phyloP scores from a whole-genome alignment of 176 grass and related monocot genomes.

The Cenchrus purpureus region DNA sequence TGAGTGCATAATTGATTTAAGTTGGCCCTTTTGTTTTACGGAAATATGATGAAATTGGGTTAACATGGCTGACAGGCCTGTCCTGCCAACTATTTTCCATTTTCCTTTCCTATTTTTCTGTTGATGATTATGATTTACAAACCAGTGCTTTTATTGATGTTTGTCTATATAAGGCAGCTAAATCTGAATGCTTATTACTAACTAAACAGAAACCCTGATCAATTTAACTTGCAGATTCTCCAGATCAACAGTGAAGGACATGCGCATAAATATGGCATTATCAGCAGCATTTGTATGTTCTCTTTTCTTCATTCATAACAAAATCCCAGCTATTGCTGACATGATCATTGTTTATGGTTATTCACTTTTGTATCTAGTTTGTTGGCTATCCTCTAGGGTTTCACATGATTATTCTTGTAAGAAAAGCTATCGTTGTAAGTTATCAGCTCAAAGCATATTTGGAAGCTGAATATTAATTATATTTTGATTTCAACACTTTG shows the following conservation, averaged over 20 bases:
- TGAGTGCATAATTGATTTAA: neutral
- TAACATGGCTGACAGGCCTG: neutral
- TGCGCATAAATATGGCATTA: conserved; percentile 88
- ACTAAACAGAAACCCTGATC: neutral
- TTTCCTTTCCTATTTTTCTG: neutral
- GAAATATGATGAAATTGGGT: conserved; percentile 2
- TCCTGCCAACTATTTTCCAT: conserved; percentile 7
- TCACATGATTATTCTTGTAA: conserved; percentile 10
- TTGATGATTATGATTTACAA: neutral
- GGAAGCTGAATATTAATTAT: neutral
- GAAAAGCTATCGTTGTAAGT: neutral
- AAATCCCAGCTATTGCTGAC: neutral
- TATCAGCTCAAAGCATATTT: conserved; percentile 4
- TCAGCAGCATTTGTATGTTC: conserved; percentile 84
- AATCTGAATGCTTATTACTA: conserved; percentile 1
- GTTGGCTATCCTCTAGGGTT: neutral
- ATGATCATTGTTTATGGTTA: conserved; percentile 26
- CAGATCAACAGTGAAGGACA: conserved; percentile 74
- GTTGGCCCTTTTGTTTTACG: neutral
- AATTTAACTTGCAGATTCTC: conserved; percentile 70
- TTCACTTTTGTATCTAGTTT: conserved; percentile 9
- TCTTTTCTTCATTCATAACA: conserved; percentile 27
- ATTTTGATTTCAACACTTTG: conserved; percentile 6
- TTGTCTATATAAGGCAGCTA: neutral
- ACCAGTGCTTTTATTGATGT: neutral